These are phyloP conservation scores for Cyclanthera cordifolia DNA, from an alignment of 306 rosid species.

Conservation along the genomic window DNA sequence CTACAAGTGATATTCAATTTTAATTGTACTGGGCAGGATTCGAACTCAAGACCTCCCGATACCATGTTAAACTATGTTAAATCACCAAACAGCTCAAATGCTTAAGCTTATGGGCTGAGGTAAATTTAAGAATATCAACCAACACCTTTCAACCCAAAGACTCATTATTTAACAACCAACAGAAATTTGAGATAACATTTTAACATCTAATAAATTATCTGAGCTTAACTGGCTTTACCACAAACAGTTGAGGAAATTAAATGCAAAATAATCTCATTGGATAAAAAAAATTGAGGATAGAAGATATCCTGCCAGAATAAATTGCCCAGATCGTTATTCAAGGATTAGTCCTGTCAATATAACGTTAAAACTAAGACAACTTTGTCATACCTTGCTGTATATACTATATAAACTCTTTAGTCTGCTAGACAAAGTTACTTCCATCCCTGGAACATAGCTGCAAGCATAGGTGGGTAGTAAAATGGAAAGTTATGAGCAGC, in stretches of 20 bases:
- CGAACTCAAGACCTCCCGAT: too few relatives aligned
- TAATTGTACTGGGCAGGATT: too few relatives aligned
- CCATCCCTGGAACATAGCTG: constrained; percentile 98
- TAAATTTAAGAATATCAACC: too few relatives aligned
- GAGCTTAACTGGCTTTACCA: neutral
- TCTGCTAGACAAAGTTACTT: constrained; percentile 82
- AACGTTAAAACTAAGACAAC: neutral
- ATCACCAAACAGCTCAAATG: too few relatives aligned
- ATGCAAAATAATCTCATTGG: neutral
- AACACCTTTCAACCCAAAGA: neutral
- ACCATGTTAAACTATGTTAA: too few relatives aligned
- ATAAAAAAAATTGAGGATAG: neutral
- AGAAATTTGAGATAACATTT: neutral
- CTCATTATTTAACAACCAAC: neutral
- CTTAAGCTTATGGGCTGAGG: too few relatives aligned
- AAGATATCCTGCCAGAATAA: neutral
- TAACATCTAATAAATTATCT: neutral
- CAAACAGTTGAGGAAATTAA: neutral
- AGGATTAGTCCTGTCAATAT: neutral
- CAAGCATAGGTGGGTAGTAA: constrained; percentile 19
- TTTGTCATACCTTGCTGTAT: constrained; percentile 66
- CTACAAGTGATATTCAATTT: too few relatives aligned
- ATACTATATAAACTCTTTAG: constrained; percentile 87
- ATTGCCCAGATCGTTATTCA: neutral
- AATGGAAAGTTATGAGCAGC: constrained; percentile 11